phyloP scores from a whole-genome alignment of 2,329 filamentous ascomycete genomes.

The Drechslerella dactyloides region DNA sequence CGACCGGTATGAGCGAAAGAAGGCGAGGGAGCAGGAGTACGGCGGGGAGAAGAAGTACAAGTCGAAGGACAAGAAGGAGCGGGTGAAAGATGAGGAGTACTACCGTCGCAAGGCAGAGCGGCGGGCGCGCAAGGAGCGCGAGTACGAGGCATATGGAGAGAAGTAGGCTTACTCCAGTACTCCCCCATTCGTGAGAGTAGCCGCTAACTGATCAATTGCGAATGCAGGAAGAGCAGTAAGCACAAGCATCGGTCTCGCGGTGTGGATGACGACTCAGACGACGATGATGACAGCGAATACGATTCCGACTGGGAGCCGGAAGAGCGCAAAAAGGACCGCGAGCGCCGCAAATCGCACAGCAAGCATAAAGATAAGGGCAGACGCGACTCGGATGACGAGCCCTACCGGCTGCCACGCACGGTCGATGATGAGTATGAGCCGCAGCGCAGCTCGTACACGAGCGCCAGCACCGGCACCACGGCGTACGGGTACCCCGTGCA shows the following conservation, averaged over 20 bases:
- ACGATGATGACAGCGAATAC: conserved; percentile 28
- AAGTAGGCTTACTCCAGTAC: conserved; percentile 13
- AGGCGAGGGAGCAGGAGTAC: conserved; percentile 49
- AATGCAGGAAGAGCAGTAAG: conserved; percentile 28
- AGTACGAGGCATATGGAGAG: conserved; percentile 22
- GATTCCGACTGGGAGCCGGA: conserved; percentile 25
- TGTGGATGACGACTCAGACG: conserved; percentile 16
- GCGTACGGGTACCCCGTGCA: conserved; percentile 23
- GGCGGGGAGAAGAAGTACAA: conserved; percentile 35
- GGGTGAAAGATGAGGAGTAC: conserved; percentile 48
- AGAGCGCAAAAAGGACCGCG: conserved; percentile 17
- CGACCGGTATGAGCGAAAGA: conserved; percentile 21
- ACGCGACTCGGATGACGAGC: conserved; percentile 13
- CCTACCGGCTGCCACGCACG: conserved; percentile 12
- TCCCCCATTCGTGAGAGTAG: background rate
- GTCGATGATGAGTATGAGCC: conserved; percentile 19
- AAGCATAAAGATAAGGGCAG: conserved; percentile 19
- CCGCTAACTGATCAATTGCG: background rate
- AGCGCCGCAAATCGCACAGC: conserved; percentile 24
- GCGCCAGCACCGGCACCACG: conserved; percentile 2
- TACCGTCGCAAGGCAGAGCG: conserved; percentile 46
- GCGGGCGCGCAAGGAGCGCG: conserved; percentile 35
- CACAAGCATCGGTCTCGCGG: conserved; percentile 29
- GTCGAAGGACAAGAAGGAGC: conserved; percentile 49
- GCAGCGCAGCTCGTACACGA: conserved; percentile 15